Percentiles rank a stretch among this genome's conserved stretches.
phyloP scores from a whole-genome alignment of 257 asterid genomes.

The Plantago major region DNA sequence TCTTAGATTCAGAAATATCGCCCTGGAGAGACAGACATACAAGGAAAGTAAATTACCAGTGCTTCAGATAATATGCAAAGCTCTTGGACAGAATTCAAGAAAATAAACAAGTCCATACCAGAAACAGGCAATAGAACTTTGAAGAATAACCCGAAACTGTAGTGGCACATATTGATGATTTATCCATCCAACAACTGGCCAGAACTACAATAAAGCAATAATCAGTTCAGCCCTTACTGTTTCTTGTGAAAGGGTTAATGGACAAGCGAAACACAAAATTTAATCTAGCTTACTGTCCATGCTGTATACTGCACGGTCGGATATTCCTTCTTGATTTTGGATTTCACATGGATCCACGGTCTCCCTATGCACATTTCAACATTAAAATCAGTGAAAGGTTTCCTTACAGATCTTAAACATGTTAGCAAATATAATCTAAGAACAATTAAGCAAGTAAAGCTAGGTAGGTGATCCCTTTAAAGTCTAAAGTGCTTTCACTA shows the following conservation, averaged over 20 bases:
- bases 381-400: neutral
- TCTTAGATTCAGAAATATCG: constrained; percentile 69
- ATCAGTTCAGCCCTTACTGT: neutral
- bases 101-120: constrained; percentile 44
- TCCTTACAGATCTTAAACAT: constrained; percentile 1
- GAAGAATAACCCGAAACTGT: constrained; percentile 85
- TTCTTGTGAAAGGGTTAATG: neutral
- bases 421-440: neutral
- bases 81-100: neutral
- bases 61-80: neutral
- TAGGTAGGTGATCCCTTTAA: too few species aligned
- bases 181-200: constrained; percentile 99
- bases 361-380: constrained; percentile 47
- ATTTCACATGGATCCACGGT: constrained; percentile 77
- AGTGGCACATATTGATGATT: constrained; percentile 85
- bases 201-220: constrained; percentile 50
- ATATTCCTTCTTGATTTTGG: constrained; percentile 82
- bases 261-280: neutral
- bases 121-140: constrained; percentile 70
- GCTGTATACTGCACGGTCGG: constrained; percentile 75
- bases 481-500: too few species aligned
- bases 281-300: constrained; percentile 58
- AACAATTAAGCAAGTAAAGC: neutral
- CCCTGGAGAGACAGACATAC: constrained; percentile 40
- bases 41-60: neutral